Conservation (phyloP, 177 flowering plant species). For the Telopea speciosissima region DNA sequence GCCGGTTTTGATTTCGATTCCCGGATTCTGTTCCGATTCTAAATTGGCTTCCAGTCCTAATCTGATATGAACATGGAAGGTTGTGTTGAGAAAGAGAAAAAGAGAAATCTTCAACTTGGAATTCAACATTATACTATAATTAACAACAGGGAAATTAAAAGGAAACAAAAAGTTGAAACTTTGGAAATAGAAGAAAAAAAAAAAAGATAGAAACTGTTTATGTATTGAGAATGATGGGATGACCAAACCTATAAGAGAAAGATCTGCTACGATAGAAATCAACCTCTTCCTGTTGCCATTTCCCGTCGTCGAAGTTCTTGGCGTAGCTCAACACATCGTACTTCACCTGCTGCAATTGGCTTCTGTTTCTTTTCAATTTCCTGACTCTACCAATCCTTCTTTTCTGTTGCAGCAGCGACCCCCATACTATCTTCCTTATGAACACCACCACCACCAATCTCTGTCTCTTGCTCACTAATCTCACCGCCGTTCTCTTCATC, state of each 20-base stretch:
- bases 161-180: too few species aligned
- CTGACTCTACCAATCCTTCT: background rate
- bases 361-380: background rate
- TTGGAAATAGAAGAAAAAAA: too few species aligned
- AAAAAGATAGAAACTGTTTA: too few species aligned
- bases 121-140: too few species aligned
- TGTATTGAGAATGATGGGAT: background rate
- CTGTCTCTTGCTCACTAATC: constrained; percentile 1
- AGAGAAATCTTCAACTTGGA: too few species aligned
- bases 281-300: constrained; percentile 13
- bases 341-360: background rate
- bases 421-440: constrained; percentile 5
- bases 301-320: constrained; percentile 16
- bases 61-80: too few species aligned
- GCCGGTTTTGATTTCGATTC: too few species aligned
- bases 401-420: constrained; percentile 3
- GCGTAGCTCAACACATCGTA: constrained; percentile 11
- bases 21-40: too few species aligned
- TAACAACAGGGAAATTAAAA: too few species aligned
- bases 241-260: constrained; percentile 9
- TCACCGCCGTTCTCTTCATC: constrained; percentile 3
- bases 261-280: constrained; percentile 11
- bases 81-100: too few species aligned
- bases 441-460: background rate
- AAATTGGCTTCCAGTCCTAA: too few species aligned